Conservation (phyloP, 139 green algal genomes). For the Coelastrella sp. region DNA sequence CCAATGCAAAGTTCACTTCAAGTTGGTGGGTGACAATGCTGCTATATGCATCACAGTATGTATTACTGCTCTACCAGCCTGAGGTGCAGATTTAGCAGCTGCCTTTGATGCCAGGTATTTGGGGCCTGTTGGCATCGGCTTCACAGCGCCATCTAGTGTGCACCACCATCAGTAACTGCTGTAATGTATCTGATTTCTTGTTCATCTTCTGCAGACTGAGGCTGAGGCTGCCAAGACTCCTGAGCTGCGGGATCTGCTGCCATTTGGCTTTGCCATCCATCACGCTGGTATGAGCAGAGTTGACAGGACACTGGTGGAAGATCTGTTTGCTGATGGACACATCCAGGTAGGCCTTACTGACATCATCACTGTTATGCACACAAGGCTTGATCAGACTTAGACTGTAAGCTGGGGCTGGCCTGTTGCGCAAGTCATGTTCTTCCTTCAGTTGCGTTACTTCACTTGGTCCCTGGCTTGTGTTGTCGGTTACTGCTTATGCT, state of each 20-base stretch:
- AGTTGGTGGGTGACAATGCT: no score
- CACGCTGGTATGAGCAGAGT: slow-evolving; percentile 94
- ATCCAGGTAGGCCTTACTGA: slow-evolving; percentile 77
- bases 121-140: no score
- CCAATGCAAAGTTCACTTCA: no score
- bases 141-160: no score
- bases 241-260: slow-evolving; percentile 93
- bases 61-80: no score
- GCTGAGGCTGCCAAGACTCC: slow-evolving; percentile 85
- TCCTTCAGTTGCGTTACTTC: no score
- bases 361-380: not conserved
- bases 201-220: slow-evolving; percentile 69
- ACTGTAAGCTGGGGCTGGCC: not conserved
- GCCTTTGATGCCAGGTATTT: no score
- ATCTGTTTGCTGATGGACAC: slow-evolving; percentile 97
- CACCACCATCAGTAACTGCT: no score
- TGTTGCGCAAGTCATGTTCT: not conserved
- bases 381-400: not conserved
- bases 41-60: no score
- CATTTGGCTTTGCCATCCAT: slow-evolving; percentile 97
- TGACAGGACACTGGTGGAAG: slow-evolving; percentile 96
- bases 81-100: no score
- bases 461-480: no score
- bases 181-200: not conserved
- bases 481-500: not conserved